Conservation (phyloP, 768 basidiomycete species). For the Obba rivulosa region DNA sequence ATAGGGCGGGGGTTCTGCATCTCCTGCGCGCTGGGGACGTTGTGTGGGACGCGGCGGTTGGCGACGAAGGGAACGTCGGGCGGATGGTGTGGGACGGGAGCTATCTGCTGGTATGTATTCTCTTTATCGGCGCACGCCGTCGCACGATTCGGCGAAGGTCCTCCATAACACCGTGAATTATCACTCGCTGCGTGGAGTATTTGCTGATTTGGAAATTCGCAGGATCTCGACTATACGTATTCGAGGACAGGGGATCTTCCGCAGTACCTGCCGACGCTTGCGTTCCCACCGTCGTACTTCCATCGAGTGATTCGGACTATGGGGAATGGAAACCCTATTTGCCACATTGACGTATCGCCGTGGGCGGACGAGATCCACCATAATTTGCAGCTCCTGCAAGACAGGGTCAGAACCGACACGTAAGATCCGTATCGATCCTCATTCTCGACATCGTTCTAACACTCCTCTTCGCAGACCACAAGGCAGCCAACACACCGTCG, state of each 20-base stretch:
- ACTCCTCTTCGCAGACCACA: slow-evolving; percentile 50
- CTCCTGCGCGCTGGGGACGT: slow-evolving; percentile 74
- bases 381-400: slow-evolving; percentile 73
- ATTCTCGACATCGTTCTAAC: slow-evolving; percentile 7
- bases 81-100: slow-evolving; percentile 84
- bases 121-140: slow-evolving; percentile 3
- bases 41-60: slow-evolving; percentile 82
- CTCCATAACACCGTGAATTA: neutral
- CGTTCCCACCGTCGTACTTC: slow-evolving; percentile 86
- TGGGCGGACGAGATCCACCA: slow-evolving; percentile 76
- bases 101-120: slow-evolving; percentile 70
- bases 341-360: slow-evolving; percentile 67
- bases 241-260: slow-evolving; percentile 73
- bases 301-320: slow-evolving; percentile 70
- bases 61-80: slow-evolving; percentile 84
- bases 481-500: slow-evolving; percentile 72
- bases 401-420: slow-evolving; percentile 77
- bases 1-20: slow-evolving; percentile 56
- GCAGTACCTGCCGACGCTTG: slow-evolving; percentile 71
- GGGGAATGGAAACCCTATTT: slow-evolving; percentile 41
- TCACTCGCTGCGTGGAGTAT: neutral
- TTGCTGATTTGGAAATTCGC: neutral
- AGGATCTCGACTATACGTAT: slow-evolving; percentile 87
- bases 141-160: neutral
- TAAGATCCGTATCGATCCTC: slow-evolving; percentile 33